A percentile compares a stretch with the other conserved stretches of the same genome.
phyloP scores from a whole-genome alignment of 305 asterid genomes.

The Ajuga reptans region DNA sequence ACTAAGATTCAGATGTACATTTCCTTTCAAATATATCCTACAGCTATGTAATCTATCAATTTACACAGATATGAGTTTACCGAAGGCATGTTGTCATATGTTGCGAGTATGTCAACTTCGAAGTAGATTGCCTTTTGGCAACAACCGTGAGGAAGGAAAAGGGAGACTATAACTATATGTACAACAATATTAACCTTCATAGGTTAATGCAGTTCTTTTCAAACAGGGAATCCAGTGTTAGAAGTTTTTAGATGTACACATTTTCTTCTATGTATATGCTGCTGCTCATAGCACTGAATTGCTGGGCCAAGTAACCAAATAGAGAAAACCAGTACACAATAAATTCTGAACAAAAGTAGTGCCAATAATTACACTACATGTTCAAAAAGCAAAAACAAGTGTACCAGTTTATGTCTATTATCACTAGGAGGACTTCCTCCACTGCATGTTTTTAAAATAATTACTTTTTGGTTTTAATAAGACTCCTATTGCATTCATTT shows the following conservation, averaged over 20 bases:
- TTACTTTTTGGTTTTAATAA: neutral
- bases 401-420: neutral
- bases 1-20: conserved; percentile 22
- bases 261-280: neutral
- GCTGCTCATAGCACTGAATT: neutral
- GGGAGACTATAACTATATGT: neutral
- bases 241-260: neutral
- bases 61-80: neutral
- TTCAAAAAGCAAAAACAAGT: neutral
- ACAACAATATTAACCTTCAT: conserved; percentile 3
- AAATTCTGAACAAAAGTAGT: neutral
- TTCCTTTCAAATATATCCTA: conserved; percentile 9
- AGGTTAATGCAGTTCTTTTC: neutral
- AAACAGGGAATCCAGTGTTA: conserved; percentile 10
- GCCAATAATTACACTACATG: neutral
- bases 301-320: neutral
- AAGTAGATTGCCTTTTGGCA: conserved; percentile 4
- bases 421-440: too few species aligned
- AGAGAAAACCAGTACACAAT: neutral
- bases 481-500: neutral
- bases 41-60: conserved; percentile 1
- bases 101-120: neutral
- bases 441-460: too few species aligned
- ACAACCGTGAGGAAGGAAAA: neutral
- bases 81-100: neutral